Base-by-base conservation (phyloP, 2,329 filamentous ascomycete species). In the Aureobasidium musti region DNA sequence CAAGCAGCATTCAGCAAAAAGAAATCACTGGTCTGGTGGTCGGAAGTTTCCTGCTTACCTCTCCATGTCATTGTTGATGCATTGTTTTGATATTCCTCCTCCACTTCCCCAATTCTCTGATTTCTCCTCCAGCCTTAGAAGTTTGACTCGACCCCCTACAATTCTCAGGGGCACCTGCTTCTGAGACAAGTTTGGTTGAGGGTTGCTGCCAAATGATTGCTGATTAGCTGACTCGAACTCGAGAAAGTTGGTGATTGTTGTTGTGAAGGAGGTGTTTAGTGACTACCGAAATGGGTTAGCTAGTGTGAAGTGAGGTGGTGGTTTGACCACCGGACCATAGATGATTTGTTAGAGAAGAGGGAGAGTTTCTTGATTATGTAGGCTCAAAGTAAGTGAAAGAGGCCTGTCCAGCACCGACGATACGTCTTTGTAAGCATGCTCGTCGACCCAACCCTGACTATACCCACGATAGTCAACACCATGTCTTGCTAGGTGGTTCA, bases 21-120 rank as follows among this genome's bases (percentile, higher is more conserved):
- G 26, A 17, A 56, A 56, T 56, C 52, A 56, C 52, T 23, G 33
- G 52, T 56, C 52, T 56, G 52, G n/a, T 56, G 52, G 52, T 56
- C 33, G 33, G 52, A 11, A 26, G 23, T 21, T 30, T 53, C 8
- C 23, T 39, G 33, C 52, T 39, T 56, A 56, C 52, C 52, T 56
- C 33, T 26, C 19, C 33, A 56, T 13, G 33, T 56, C 33, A 13
- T 39, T 39, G 30, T 53, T 53, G 49, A 11, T 5, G 26, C 21
- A 6, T 35, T 35, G 30, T 8, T 30, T 8, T n/a, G 30, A 26
- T 28, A 47, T n/a, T n/a, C n/a, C n/a, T n/a, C n/a, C n/a, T 23
- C 43, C 28, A 37, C 19, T 19, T n/a, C 14, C 53, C 21, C 17
- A 10, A n/a, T n/a, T n/a, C n/a, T n/a, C n/a, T n/a, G n/a, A n/a